Percentiles rank a stretch among this genome's conserved stretches.
These are phyloP conservation scores for Wickerhamiella nectarea DNA, from an alignment of 805 yeast species.

Conservation along the genomic window DNA sequence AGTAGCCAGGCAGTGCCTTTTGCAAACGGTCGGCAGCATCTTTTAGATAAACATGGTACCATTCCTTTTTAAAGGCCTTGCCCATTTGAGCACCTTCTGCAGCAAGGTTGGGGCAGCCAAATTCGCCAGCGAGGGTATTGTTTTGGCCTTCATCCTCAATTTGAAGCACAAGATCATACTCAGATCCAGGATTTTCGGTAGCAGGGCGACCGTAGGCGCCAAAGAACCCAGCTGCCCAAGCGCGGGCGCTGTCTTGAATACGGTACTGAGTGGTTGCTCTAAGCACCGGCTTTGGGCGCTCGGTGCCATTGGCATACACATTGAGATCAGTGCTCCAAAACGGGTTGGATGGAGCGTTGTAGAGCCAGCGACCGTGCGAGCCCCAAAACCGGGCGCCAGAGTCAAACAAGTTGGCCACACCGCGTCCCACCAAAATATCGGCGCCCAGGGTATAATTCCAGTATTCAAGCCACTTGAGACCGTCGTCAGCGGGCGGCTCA, in stretches of 20 bases:
- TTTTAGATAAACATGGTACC: conserved; percentile 34
- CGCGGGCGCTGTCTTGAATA: conserved; percentile 29
- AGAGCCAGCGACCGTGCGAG: conserved; percentile 29
- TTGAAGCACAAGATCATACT: conserved; percentile 26
- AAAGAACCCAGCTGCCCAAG: conserved; percentile 34
- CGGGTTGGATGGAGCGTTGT: conserved; percentile 21
- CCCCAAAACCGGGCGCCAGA: conserved; percentile 31
- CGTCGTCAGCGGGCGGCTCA: conserved; percentile 18
- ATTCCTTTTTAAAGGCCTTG: conserved; percentile 20
- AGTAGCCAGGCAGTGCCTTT: conserved; percentile 38
- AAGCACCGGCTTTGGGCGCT: conserved; percentile 25
- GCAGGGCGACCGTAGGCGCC: conserved; percentile 27
- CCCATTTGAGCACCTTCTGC: conserved; percentile 21
- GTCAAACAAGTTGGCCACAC: conserved; percentile 29
- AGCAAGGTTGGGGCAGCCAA: conserved; percentile 27
- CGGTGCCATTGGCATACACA: conserved; percentile 24
- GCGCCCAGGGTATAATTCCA: conserved; percentile 26
- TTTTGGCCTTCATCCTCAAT: conserved; percentile 24
- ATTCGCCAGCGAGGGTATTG: conserved; percentile 30
- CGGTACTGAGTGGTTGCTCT: conserved; percentile 30
- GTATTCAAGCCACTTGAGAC: conserved; percentile 24
- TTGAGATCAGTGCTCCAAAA: conserved; percentile 23
- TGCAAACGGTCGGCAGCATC: conserved; percentile 47
- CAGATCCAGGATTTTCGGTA: conserved; percentile 20
- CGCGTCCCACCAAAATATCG: conserved; percentile 27